Conservation (phyloP, 495 filamentous ascomycete genomes). For the Zalerion maritima region DNA sequence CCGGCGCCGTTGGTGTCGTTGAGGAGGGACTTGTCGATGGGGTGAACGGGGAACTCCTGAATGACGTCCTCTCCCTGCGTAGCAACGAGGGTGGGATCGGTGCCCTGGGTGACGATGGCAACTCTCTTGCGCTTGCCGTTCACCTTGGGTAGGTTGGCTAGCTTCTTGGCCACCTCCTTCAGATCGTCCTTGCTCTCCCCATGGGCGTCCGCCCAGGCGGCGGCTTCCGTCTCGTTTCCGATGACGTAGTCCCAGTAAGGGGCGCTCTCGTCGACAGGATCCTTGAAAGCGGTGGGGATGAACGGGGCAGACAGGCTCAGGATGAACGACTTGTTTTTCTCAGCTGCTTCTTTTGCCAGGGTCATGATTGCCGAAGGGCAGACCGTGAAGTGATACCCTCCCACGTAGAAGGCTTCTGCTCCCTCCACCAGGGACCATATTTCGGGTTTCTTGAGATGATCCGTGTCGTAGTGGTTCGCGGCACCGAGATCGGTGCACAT, state of each 20-base stretch:
- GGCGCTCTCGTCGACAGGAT: conserved; percentile 66
- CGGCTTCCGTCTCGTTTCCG: conserved; percentile 92
- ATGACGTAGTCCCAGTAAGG: conserved; percentile 94
- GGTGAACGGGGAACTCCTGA: conserved; percentile 65
- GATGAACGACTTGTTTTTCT: conserved; percentile 79
- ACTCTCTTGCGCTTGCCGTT: conserved; percentile 65
- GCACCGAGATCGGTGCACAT: conserved; percentile 94
- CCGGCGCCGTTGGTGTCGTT: conserved; percentile 94
- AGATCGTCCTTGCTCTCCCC: conserved; percentile 54
- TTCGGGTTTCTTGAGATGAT: conserved; percentile 81
- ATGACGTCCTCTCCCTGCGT: conserved; percentile 52
- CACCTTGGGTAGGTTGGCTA: conserved; percentile 81
- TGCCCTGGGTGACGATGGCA: conserved; percentile 89
- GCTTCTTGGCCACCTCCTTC: conserved; percentile 69
- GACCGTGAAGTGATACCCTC: conserved; percentile 67
- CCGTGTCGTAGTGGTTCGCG: conserved; percentile 90
- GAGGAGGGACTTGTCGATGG: conserved; percentile 59
- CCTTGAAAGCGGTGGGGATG: conserved; percentile 96
- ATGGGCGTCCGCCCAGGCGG: conserved; percentile 70
- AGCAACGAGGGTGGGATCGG: conserved; percentile 71
- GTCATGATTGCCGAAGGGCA: conserved; percentile 80
- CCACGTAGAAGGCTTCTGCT: conserved; percentile 79
- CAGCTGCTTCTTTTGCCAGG: conserved; percentile 75
- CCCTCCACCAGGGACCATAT: conserved; percentile 84
- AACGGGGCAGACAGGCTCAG: conserved; percentile 88